A percentile compares a stretch with the other conserved stretches of the same genome.
Conservation (phyloP, 495 filamentous ascomycete species). For the Podospora tetraspora region DNA sequence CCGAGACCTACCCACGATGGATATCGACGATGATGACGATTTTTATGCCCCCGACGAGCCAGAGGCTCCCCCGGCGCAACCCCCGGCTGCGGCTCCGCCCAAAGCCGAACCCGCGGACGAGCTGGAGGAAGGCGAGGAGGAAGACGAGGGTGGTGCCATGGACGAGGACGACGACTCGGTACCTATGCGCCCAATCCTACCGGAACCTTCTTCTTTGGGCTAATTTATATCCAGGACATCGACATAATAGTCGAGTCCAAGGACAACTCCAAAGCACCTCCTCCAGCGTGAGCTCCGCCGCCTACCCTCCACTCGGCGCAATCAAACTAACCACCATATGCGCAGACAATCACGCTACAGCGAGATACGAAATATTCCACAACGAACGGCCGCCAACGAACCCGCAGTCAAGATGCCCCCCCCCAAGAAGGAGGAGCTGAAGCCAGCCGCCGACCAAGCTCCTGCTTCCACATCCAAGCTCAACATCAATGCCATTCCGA, state of each 20-base stretch:
- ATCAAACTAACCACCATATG: slow-evolving; percentile 15
- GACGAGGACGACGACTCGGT: slow-evolving; percentile 61
- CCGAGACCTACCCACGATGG: slow-evolving; percentile 42
- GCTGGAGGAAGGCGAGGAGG: slow-evolving; percentile 55
- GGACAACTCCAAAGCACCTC: slow-evolving; percentile 66
- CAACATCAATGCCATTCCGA: slow-evolving; percentile 76
- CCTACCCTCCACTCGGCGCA: neutral
- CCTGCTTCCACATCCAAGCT: slow-evolving; percentile 68
- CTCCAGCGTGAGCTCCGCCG: slow-evolving; percentile 51
- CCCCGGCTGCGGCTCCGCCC: slow-evolving; percentile 10
- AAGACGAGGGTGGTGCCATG: slow-evolving; percentile 69
- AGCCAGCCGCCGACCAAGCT: slow-evolving; percentile 38
- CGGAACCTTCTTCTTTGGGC: neutral
- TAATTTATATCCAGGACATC: slow-evolving; percentile 61
- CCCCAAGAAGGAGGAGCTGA: slow-evolving; percentile 41
- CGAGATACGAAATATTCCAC: slow-evolving; percentile 62
- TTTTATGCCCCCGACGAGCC: slow-evolving; percentile 56
- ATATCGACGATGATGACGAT: slow-evolving; percentile 66
- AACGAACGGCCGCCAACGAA: slow-evolving; percentile 54
- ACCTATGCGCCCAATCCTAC: slow-evolving; percentile 13
- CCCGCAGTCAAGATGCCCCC: slow-evolving; percentile 37
- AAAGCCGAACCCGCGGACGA: slow-evolving; percentile 39
- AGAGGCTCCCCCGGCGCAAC: slow-evolving; percentile 25
- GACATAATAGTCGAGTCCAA: slow-evolving; percentile 90
- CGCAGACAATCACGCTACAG: slow-evolving; percentile 50